Percentiles rank a stretch among this genome's conserved stretches.
These are phyloP conservation scores for Piromyces sp. DNA, from an alignment of 192 early-diverging fungal species.

Conservation along the genomic window DNA sequence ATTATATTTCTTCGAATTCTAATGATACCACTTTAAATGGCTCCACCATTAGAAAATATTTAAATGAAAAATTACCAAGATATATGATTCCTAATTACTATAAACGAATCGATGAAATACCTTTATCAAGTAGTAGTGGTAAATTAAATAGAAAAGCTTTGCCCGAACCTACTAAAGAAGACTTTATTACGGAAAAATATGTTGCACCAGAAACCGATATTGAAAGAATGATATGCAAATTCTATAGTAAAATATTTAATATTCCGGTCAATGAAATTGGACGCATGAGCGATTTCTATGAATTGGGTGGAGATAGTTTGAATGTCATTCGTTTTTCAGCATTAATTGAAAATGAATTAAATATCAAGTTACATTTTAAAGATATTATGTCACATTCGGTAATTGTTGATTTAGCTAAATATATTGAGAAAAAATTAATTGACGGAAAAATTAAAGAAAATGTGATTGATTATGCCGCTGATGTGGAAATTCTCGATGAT, in stretches of 20 bases:
- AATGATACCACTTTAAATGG: background rate
- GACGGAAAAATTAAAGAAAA: constrained; percentile 1
- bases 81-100: background rate
- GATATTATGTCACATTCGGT: background rate
- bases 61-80: background rate
- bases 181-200: background rate
- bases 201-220: background rate
- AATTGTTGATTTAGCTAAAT: background rate
- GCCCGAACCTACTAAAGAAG: background rate
- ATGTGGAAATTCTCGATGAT: constrained; percentile 2
- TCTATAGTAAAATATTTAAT: background rate
- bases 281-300: background rate
- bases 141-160: background rate
- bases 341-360: background rate
- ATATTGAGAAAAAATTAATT: background rate
- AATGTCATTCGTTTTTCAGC: background rate
- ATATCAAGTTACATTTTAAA: background rate
- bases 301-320: background rate
- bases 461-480: background rate
- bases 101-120: background rate
- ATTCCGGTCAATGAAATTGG: background rate
- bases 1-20: background rate
- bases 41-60: background rate
- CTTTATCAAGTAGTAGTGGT: background rate
- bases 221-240: background rate